Base-by-base conservation (phyloP, 2,329 filamentous ascomycete species). In the Trichoderma sp. region DNA sequence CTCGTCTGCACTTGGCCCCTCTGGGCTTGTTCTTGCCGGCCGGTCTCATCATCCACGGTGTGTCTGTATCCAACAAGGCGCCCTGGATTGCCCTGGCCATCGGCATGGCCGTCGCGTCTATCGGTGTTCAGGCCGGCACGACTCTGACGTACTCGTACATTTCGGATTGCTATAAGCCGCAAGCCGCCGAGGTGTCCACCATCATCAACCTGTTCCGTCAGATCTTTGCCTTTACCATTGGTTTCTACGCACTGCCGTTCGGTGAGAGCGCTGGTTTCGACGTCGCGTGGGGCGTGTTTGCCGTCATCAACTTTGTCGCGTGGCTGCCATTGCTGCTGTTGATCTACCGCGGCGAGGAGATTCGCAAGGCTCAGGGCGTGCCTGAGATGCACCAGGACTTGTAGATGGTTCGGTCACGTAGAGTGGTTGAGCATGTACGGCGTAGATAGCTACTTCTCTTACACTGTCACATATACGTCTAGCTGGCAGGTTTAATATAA, bases 111-210 rank as follows among this genome's bases (percentile, higher is more conserved):
- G 66, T 68, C 8, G 66, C 66, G 12, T 68, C 66, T 1, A 68
- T 68, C n/a, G 66, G 66, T 1, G 66, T 68, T 8, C 66, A 68
- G 55, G 66, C 66, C 13, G 66, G 66, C 4, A 68, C 66, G 3
- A 68, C 66, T n/a, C 66, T 68, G 7, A 68, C 55, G 13, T 68
- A 68, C 39, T 68, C 66, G 55, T 68, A 68, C 36, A 68, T 68
- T 34, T 43, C 66, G 20, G 66, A 68, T 34, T 68, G 66, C 6
- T 68, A 68, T 28, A 68, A 68, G 66, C 66, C 66, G n/a, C 66
- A 68, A 30, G 66, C 66, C 13, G 66, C 66, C 26, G 66, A 68
- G 36, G 66, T 61, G 17, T 68, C 66, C 8, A 68, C 66, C 26
- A 59, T 68, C 15, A 68, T 68, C 28, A 68, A 68, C 9, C 26